Conservation (phyloP, 345 rosid genomes). For the Corymbia maculata region DNA sequence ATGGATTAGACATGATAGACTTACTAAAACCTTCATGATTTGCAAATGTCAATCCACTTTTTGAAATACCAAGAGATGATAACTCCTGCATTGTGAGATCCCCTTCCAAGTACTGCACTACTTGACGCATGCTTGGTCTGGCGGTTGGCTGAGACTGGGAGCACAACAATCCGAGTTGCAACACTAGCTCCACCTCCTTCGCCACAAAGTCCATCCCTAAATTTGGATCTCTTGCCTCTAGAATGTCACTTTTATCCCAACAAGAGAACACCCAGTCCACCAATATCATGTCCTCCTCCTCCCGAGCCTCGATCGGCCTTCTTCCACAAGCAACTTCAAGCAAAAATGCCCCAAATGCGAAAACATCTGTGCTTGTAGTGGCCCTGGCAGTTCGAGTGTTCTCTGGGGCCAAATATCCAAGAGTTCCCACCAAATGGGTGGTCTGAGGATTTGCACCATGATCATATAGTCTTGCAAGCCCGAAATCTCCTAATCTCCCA, state of each 20-base stretch:
- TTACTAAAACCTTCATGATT: background rate
- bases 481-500: background rate
- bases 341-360: background rate
- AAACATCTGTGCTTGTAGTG: background rate
- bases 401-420: background rate
- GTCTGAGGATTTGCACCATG: background rate
- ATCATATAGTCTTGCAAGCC: background rate
- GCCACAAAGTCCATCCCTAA: conserved; percentile 19
- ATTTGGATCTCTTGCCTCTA: background rate
- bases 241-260: background rate
- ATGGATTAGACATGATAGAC: background rate
- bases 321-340: background rate
- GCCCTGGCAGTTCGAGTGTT: background rate
- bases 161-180: conserved; percentile 54
- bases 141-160: conserved; percentile 29
- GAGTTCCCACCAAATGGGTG: background rate
- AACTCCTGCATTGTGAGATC: conserved; percentile 28
- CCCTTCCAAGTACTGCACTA: conserved; percentile 32
- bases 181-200: conserved; percentile 39
- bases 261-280: background rate
- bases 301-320: background rate
- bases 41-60: background rate
- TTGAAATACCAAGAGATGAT: background rate
- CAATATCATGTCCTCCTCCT: background rate
- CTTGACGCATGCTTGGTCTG: conserved; percentile 58